Percentiles rank a stretch among this genome's conserved stretches.
These are phyloP conservation scores for Kurtzmaniella cleridarum DNA, from an alignment of 805 yeast species.

Conservation along the genomic window DNA sequence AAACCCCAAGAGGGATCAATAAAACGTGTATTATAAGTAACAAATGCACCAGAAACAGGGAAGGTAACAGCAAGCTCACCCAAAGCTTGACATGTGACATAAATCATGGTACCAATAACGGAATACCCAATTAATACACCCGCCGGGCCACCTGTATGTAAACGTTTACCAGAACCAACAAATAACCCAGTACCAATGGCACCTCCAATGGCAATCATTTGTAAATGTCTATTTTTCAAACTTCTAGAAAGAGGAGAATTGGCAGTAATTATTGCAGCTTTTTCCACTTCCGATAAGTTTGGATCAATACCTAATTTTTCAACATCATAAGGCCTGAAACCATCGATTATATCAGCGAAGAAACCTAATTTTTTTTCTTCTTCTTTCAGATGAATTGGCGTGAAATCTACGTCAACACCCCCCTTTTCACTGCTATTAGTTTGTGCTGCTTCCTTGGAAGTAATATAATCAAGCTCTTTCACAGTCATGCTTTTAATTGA, in stretches of 20 bases:
- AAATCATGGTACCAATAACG: constrained; percentile 53
- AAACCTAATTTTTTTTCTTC: neutral
- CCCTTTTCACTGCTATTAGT: constrained; percentile 2
- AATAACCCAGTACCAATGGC: constrained; percentile 66
- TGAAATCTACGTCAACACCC: neutral
- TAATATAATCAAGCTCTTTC: constrained; percentile 3
- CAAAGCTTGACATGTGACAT: constrained; percentile 54
- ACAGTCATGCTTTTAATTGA: constrained; percentile 1
- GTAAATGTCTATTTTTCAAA: constrained; percentile 53
- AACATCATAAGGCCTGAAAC: constrained; percentile 2
- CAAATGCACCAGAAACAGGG: constrained; percentile 62
- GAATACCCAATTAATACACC: constrained; percentile 53
- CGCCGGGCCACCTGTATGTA: constrained; percentile 59
- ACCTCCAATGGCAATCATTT: constrained; percentile 66
- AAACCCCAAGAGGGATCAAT: constrained; percentile 59
- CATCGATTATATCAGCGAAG: neutral
- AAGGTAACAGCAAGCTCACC: constrained; percentile 58
- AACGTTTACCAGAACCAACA: constrained; percentile 57
- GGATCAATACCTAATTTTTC: constrained; percentile 8
- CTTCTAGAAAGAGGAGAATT: constrained; percentile 53
- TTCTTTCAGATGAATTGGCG: neutral
- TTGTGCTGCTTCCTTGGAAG: constrained; percentile 1
- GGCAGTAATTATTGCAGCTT: constrained; percentile 33
- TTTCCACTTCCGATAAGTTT: constrained; percentile 22
- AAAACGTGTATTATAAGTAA: constrained; percentile 56